Base-by-base conservation (phyloP, 2,329 filamentous ascomycete species). In the Calonectria pseudoturangicola region DNA sequence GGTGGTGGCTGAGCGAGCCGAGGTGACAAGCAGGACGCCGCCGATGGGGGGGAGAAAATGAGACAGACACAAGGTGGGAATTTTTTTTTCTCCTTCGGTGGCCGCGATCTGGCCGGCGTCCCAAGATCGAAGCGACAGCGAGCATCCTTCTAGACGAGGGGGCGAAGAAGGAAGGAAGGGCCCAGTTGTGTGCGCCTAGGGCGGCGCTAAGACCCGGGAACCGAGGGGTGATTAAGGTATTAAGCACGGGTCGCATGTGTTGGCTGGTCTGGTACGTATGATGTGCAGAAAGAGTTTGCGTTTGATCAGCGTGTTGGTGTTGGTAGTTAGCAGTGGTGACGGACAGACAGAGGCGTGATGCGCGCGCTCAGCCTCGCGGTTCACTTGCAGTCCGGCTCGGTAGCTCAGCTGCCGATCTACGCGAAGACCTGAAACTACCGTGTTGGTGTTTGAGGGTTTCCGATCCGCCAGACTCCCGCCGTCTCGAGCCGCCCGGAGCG, bases 341-440 rank as follows among this genome's bases (percentile, higher is more conserved):
- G 33, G 33, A 36, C 33, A 36, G 33, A 36, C 7, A 9, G 10
- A 36, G 3, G 33, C 33, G 3, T 36, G 33, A 36, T 36, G 33
- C 12, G 33, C 12, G 43, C 45, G 54, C 66, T 68, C 54, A 68
- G 66, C 66, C 66, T 68, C 66, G 39, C 66, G 54, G 66, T 43
- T 68, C 18, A 21, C 39, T 18, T 13, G 13, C 13, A 15, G 30
- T 51, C 66, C 66, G 66, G 54, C 27, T 50, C 47, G 30, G 54
- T 56, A 62, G 36, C 33, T 50, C 30, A 15, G 12, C n/a, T 36
- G 51, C 21, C 47, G 66, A 62, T 68, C 54, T 51, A 43, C 21
- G 36, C 51, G 27, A 51, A 16, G 12, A 25, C 28, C 60, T 56
- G 60, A 65, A 58, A 64, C 28, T 39, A 9, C 13, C 4, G 41